Conservation (phyloP, 768 basidiomycete genomes). For the Suillus weaverae region DNA sequence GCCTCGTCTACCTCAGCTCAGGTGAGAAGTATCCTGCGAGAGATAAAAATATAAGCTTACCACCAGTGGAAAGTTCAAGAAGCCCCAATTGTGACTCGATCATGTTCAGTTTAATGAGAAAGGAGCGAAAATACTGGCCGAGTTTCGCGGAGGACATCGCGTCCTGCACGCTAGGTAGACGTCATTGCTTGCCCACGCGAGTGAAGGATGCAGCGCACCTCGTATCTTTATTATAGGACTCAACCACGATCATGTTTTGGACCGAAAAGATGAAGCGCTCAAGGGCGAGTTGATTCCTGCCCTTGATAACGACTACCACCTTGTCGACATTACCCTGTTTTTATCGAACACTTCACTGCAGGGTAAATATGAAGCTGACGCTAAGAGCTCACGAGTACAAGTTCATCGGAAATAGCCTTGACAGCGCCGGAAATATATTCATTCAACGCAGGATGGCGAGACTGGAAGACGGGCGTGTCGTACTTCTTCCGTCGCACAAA, state of each 20-base stretch:
- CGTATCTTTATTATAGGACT: conserved; percentile 67
- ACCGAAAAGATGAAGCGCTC: conserved; percentile 90
- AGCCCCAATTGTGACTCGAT: conserved; percentile 70
- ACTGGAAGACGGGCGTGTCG: conserved; percentile 88
- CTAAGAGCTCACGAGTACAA: conserved; percentile 50
- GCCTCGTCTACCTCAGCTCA: conserved; percentile 51
- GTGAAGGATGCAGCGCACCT: conserved; percentile 40
- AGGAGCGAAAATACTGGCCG: conserved; percentile 77
- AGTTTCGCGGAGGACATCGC: conserved; percentile 67
- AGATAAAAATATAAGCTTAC: conserved; percentile 38
- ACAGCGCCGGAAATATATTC: conserved; percentile 89
- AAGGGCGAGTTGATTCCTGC: conserved; percentile 74
- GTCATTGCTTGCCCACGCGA: neutral
- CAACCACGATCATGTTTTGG: conserved; percentile 77
- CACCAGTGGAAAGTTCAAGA: conserved; percentile 40
- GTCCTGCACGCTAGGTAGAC: conserved; percentile 57
- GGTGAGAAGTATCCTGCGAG: conserved; percentile 5
- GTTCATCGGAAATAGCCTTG: conserved; percentile 78
- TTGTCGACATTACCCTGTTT: conserved; percentile 75
- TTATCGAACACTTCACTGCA: conserved; percentile 4
- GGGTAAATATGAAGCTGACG: neutral
- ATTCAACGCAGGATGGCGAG: conserved; percentile 85
- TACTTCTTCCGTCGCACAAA: conserved; percentile 90
- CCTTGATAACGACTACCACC: conserved; percentile 82
- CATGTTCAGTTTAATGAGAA: conserved; percentile 78